A percentile compares a stretch with the other conserved stretches of the same genome.
These are phyloP conservation scores for Alternaria angustiovoidea DNA, from an alignment of 2,329 filamentous ascomycete genomes.

Conservation along the genomic window DNA sequence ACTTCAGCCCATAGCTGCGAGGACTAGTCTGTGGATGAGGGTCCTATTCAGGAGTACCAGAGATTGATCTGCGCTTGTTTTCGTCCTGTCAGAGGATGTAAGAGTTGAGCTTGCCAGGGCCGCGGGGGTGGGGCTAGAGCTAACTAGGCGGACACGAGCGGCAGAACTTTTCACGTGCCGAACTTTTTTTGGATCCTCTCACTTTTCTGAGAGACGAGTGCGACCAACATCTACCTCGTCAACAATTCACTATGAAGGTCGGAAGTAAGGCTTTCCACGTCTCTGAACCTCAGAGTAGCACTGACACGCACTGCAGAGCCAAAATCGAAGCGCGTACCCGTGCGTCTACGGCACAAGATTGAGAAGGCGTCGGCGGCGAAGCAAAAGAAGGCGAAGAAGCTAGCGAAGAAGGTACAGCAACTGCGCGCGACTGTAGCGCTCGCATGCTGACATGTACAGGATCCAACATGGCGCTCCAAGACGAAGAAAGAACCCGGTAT, in stretches of 20 bases:
- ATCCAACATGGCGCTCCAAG: slow-evolving; percentile 94
- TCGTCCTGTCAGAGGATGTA: not conserved
- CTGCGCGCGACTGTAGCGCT: not conserved
- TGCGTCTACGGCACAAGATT: slow-evolving; percentile 93
- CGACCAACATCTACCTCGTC: slow-evolving; percentile 20
- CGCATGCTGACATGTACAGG: slow-evolving; percentile 59
- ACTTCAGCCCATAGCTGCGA: not conserved
- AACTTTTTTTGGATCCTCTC: slow-evolving; percentile 31
- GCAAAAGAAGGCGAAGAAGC: slow-evolving; percentile 87
- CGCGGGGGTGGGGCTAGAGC: slow-evolving; percentile 14
- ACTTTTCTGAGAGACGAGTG: slow-evolving; percentile 28
- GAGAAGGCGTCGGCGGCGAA: slow-evolving; percentile 90
- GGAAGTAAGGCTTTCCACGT: slow-evolving; percentile 47
- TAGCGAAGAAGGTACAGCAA: slow-evolving; percentile 75
- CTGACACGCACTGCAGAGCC: slow-evolving; percentile 69
- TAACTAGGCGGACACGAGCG: slow-evolving; percentile 9
- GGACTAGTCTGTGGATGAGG: not conserved
- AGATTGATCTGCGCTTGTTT: not conserved
- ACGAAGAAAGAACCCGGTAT: slow-evolving; percentile 98
- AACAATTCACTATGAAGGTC: slow-evolving; percentile 50
- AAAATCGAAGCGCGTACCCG: slow-evolving; percentile 89
- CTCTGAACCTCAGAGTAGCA: not conserved
- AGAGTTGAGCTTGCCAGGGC: not conserved
- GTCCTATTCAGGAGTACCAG: not conserved
- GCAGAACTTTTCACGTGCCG: slow-evolving; percentile 16